These are phyloP conservation scores for Aspergillus tanneri DNA, from an alignment of 2,329 filamentous ascomycete genomes.

Conservation along the genomic window DNA sequence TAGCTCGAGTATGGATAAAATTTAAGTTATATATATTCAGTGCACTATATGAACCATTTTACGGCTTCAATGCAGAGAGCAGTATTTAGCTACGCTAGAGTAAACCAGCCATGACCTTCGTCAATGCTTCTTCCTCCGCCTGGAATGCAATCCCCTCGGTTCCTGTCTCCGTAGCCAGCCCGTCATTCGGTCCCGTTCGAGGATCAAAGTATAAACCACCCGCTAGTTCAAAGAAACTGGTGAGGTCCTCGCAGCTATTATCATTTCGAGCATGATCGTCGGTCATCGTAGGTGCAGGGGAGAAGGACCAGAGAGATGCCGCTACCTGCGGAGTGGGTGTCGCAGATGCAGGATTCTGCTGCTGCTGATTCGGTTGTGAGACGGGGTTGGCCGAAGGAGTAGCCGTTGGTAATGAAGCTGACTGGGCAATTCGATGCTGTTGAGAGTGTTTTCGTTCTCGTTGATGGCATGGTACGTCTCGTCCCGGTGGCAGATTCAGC, in stretches of 20 bases:
- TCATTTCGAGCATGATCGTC: constrained; percentile 5
- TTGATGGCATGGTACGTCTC: no score
- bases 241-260: constrained; percentile 52
- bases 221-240: constrained; percentile 61
- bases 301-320: constrained; percentile 19
- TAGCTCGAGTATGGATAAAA: no score
- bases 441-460: no score
- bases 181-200: constrained; percentile 10
- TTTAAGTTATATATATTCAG: no score
- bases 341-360: constrained; percentile 3
- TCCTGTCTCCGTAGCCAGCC: constrained; percentile 10
- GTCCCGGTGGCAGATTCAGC: constrained; percentile 52
- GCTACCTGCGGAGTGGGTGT: constrained; percentile 17
- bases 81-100: no score
- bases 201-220: constrained; percentile 46
- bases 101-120: constrained; percentile 36
- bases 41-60: no score
- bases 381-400: no score
- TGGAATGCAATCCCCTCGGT: constrained; percentile 28
- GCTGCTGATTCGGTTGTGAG: constrained; percentile 8
- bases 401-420: no score
- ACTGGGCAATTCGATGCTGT: no score
- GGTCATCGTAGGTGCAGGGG: constrained; percentile 12
- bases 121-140: constrained; percentile 37
- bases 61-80: no score